Conservation (phyloP, 257 asterid species). For the Linaria vulgaris region DNA sequence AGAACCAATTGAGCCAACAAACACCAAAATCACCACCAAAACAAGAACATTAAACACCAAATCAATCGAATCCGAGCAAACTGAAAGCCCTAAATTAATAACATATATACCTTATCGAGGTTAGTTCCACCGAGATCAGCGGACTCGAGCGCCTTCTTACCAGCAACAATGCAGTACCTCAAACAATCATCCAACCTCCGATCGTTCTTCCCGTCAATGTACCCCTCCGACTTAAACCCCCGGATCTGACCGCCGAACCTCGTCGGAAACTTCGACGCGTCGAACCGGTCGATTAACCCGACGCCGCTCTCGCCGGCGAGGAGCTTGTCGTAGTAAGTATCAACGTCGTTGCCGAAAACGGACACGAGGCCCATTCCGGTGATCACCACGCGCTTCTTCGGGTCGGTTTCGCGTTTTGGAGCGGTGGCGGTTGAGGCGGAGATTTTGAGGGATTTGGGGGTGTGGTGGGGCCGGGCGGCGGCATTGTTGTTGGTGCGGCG, state of each 20-base stretch:
- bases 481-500: not conserved
- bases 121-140: slow-evolving; percentile 30
- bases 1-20: not conserved
- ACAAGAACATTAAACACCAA: no score
- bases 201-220: slow-evolving; percentile 49
- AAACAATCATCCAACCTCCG: slow-evolving; percentile 44
- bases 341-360: slow-evolving; percentile 46
- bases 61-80: no score
- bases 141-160: slow-evolving; percentile 39
- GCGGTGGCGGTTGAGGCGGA: slow-evolving; percentile 32
- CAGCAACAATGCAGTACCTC: slow-evolving; percentile 51
- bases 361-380: slow-evolving; percentile 59
- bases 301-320: slow-evolving; percentile 52
- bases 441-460: not conserved
- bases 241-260: slow-evolving; percentile 50
- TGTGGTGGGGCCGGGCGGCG: no score
- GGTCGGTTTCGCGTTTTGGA: slow-evolving; percentile 47
- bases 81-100: no score
- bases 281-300: slow-evolving; percentile 39
- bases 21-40: not conserved
- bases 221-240: slow-evolving; percentile 40
- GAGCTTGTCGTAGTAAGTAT: slow-evolving; percentile 42
- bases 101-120: slow-evolving; percentile 1
- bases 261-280: slow-evolving; percentile 40
- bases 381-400: slow-evolving; percentile 45